A percentile compares a stretch with the other conserved stretches of the same genome.
These are phyloP conservation scores for Paecilomyces variotii DNA, from an alignment of 2,329 filamentous ascomycete species.

Conservation along the genomic window DNA sequence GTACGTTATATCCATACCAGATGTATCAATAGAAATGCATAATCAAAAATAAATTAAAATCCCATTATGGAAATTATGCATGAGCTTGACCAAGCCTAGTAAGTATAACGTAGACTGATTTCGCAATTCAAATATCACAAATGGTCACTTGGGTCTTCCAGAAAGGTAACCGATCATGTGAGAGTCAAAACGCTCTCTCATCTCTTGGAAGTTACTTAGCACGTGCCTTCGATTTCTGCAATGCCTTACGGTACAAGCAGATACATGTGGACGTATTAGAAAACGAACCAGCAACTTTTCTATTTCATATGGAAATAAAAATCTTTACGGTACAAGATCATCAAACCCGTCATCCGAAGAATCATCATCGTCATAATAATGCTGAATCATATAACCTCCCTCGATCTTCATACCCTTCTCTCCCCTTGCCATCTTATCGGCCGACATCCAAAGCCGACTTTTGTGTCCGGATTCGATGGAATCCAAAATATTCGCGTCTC, in stretches of 20 bases:
- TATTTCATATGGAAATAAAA: background rate
- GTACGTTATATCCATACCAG: background rate
- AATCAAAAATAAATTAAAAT: background rate
- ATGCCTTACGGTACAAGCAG: too few species aligned
- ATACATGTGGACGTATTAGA: too few species aligned
- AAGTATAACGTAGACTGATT: background rate
- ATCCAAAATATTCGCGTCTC: background rate
- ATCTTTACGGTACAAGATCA: background rate
- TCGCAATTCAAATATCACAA: too few species aligned
- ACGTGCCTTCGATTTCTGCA: too few species aligned
- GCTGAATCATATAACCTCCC: background rate
- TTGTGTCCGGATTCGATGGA: background rate
- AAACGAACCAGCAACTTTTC: too few species aligned
- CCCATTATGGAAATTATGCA: background rate
- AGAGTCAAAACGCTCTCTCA: too few species aligned
- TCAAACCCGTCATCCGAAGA: background rate
- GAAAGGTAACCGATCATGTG: too few species aligned
- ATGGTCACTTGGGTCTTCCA: too few species aligned
- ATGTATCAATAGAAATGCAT: background rate
- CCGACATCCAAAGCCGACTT: background rate
- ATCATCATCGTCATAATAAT: background rate
- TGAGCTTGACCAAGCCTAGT: background rate
- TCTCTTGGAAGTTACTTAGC: too few species aligned
- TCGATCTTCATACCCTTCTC: background rate
- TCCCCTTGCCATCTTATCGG: background rate